Conservation (phyloP, 2,329 filamentous ascomycete genomes). For the Sclerotinia minor region DNA sequence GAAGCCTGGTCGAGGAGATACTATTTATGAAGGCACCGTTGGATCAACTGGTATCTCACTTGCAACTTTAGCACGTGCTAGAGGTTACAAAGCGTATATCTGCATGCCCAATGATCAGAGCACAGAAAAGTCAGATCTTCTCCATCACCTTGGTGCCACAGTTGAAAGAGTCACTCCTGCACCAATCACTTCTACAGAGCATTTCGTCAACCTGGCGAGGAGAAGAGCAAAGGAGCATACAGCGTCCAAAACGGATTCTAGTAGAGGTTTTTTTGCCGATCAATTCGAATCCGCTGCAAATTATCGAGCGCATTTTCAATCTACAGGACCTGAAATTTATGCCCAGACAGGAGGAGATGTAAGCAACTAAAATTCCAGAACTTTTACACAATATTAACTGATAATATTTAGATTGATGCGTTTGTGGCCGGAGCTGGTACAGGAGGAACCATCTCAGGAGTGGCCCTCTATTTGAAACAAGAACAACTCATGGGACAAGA, state of each 20-base stretch:
- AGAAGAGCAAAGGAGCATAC: conserved; percentile 75
- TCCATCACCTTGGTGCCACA: conserved; percentile 85
- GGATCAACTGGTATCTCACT: conserved; percentile 95
- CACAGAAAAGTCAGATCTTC: conserved; percentile 82
- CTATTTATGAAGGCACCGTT: conserved; percentile 95
- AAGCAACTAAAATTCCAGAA: conserved; percentile 2
- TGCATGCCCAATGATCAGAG: conserved; percentile 96
- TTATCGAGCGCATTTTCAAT: conserved; percentile 76
- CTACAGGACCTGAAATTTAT: conserved; percentile 88
- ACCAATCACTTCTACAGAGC: conserved; percentile 87
- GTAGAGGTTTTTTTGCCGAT: conserved; percentile 88
- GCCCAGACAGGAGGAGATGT: conserved; percentile 66
- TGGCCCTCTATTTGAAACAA: conserved; percentile 80
- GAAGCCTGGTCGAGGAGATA: conserved; percentile 79
- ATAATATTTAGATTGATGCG: conserved; percentile 61
- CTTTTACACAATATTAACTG: conserved; percentile 22
- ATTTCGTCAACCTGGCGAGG: conserved; percentile 92
- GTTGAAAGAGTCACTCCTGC: conserved; percentile 89
- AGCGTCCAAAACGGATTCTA: conserved; percentile 54
- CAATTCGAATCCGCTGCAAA: conserved; percentile 94
- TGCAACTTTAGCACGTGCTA: conserved; percentile 81
- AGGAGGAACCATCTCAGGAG: conserved; percentile 87
- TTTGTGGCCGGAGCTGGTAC: conserved; percentile 95
- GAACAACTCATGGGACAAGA: conserved; percentile 40
- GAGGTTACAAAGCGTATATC: conserved; percentile 90